Conservation (phyloP, 2,329 filamentous ascomycete genomes). For the Metarhizium rileyi region DNA sequence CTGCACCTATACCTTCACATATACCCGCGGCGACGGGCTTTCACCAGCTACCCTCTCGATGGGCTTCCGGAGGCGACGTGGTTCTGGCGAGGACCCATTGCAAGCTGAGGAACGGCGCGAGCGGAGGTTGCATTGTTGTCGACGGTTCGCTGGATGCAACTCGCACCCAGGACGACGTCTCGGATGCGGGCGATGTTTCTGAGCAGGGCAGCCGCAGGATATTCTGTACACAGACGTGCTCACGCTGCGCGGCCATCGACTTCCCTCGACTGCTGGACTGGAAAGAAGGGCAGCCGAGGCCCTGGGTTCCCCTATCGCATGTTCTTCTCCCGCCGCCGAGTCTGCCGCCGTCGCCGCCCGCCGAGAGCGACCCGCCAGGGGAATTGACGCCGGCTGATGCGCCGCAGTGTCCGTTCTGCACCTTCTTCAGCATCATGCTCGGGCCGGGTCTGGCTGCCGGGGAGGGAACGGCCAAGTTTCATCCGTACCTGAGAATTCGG, state of each 20-base stretch:
- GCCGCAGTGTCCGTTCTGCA: conserved; percentile 25
- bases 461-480: conserved; percentile 22
- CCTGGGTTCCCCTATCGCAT: conserved; percentile 27
- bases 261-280: conserved; percentile 27
- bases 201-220: neutral
- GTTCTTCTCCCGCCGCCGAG: conserved; percentile 4
- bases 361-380: neutral
- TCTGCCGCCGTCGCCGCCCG: conserved; percentile 16
- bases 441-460: conserved; percentile 11
- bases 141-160: conserved; percentile 12
- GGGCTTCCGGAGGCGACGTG: conserved; percentile 4
- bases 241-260: conserved; percentile 24
- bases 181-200: neutral
- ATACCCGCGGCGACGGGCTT: conserved; percentile 20
- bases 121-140: conserved; percentile 15
- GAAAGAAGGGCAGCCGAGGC: conserved; percentile 24
- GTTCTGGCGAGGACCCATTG: neutral
- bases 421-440: conserved; percentile 27
- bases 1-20: conserved; percentile 7
- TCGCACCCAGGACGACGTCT: neutral
- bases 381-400: neutral
- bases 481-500: conserved; percentile 27
- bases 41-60: conserved; percentile 24
- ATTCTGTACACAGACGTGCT: conserved; percentile 16
- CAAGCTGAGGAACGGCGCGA: neutral